Percentiles rank a stretch among this genome's conserved stretches.
phyloP scores from a whole-genome alignment of 2,329 filamentous ascomycete species.

The Fonsecaea erecta region DNA sequence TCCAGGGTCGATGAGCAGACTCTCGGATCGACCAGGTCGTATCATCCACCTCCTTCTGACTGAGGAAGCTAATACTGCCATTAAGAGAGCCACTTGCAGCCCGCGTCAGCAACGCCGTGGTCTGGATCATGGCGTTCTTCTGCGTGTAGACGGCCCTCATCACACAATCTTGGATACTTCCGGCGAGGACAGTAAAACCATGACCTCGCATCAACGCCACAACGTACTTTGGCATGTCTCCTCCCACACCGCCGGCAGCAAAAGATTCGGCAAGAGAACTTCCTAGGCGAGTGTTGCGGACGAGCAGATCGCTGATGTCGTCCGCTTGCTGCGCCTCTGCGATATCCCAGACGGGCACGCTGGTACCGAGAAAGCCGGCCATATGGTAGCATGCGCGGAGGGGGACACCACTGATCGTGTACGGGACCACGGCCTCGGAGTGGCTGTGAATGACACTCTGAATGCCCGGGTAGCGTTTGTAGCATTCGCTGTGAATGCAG shows the following conservation, averaged over 20 bases:
- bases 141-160: constrained; percentile 52
- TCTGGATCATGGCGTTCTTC: constrained; percentile 51
- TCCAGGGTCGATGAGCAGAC: constrained; percentile 23
- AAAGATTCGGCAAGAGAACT: constrained; percentile 44
- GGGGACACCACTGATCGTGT: constrained; percentile 45
- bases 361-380: constrained; percentile 47
- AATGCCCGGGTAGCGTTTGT: constrained; percentile 48
- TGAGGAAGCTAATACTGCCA: constrained; percentile 18
- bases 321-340: constrained; percentile 35
- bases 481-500: constrained; percentile 55
- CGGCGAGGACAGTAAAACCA: constrained; percentile 49
- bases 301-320: constrained; percentile 46
- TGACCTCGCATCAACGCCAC: constrained; percentile 54
- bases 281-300: constrained; percentile 45
- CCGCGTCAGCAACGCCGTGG: constrained; percentile 28
- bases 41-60: constrained; percentile 19
- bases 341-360: constrained; percentile 43
- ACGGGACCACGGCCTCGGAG: constrained; percentile 49
- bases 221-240: constrained; percentile 11
- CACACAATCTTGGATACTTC: constrained; percentile 48
- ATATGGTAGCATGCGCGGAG: constrained; percentile 51
- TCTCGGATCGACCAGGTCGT: constrained; percentile 9
- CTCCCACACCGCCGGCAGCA: constrained; percentile 17
- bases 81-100: background rate
- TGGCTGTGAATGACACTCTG: constrained; percentile 53